Conservation (phyloP, 768 basidiomycete species). For the Suillus decipiens region DNA sequence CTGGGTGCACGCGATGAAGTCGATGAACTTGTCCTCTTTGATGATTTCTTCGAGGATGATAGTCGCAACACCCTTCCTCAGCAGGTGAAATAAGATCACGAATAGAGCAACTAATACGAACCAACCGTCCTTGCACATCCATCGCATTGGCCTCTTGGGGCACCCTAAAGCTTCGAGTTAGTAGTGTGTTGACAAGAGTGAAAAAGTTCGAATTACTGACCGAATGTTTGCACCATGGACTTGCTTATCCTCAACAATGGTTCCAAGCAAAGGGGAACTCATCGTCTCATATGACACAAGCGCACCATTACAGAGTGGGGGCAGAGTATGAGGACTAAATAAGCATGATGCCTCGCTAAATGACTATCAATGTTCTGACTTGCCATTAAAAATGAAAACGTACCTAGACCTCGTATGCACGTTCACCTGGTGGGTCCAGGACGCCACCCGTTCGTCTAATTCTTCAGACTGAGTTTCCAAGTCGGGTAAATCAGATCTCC, state of each 20-base stretch:
- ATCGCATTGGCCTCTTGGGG: too few relatives aligned
- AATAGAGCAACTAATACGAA: too few relatives aligned
- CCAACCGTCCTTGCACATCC: not conserved
- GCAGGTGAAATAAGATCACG: not conserved
- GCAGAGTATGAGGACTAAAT: not conserved
- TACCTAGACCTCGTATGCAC: not conserved
- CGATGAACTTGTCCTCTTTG: not conserved
- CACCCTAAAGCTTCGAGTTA: not conserved
- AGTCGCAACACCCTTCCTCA: not conserved
- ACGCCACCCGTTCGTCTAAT: not conserved
- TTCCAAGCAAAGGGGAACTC: not conserved
- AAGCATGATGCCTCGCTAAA: not conserved
- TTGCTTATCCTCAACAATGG: not conserved
- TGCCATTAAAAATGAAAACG: not conserved
- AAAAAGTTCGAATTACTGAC: not conserved
- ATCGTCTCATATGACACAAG: not conserved
- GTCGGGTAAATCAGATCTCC: conserved; percentile 3
- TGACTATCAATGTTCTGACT: not conserved
- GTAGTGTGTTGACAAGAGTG: not conserved
- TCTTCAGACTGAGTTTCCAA: not conserved
- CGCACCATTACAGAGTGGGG: not conserved
- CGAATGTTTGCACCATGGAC: not conserved
- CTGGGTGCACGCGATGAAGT: too few relatives aligned
- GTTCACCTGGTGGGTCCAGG: conserved; percentile 1
- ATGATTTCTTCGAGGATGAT: not conserved